Conservation (phyloP, 2,329 filamentous ascomycete genomes). For the Passalora sequoiae region DNA sequence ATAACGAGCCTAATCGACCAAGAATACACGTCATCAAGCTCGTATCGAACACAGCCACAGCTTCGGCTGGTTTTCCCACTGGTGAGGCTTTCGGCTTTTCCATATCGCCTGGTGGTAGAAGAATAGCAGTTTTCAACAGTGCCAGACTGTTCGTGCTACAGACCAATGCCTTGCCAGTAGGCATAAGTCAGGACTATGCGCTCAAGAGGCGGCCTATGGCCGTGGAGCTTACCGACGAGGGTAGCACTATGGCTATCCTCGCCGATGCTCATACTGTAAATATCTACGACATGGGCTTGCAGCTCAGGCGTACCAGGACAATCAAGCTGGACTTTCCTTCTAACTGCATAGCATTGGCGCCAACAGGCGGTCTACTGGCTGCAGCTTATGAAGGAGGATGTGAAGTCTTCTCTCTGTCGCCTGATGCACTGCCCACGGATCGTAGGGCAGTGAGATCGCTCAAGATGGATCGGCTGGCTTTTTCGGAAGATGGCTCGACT, state of each 20-base stretch:
- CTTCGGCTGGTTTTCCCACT: slow-evolving; percentile 61
- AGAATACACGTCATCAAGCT: slow-evolving; percentile 60
- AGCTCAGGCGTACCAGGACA: slow-evolving; percentile 60
- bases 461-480: slow-evolving; percentile 33
- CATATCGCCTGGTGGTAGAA: slow-evolving; percentile 68
- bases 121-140: slow-evolving; percentile 76
- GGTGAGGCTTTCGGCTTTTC: slow-evolving; percentile 77
- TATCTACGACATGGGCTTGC: slow-evolving; percentile 63
- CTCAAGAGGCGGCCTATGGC: slow-evolving; percentile 69
- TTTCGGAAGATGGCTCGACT: slow-evolving; percentile 36
- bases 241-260: slow-evolving; percentile 67
- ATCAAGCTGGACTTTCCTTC: slow-evolving; percentile 73
- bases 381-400: slow-evolving; percentile 82
- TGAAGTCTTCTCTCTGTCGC: slow-evolving; percentile 71
- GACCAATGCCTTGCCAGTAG: slow-evolving; percentile 54
- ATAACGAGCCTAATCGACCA: slow-evolving; percentile 35
- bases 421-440: slow-evolving; percentile 46
- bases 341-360: slow-evolving; percentile 72
- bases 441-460: slow-evolving; percentile 33
- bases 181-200: slow-evolving; percentile 67
- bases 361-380: slow-evolving; percentile 74
- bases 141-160: slow-evolving; percentile 78
- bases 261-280: slow-evolving; percentile 79
- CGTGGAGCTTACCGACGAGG: slow-evolving; percentile 73
- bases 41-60: slow-evolving; percentile 77